Evolutionary conservation across 805 yeast genomes (phyloP), one percentile per base, ranked within the genome.

Genomic region (Schwanniomyces yamadae): DNA sequence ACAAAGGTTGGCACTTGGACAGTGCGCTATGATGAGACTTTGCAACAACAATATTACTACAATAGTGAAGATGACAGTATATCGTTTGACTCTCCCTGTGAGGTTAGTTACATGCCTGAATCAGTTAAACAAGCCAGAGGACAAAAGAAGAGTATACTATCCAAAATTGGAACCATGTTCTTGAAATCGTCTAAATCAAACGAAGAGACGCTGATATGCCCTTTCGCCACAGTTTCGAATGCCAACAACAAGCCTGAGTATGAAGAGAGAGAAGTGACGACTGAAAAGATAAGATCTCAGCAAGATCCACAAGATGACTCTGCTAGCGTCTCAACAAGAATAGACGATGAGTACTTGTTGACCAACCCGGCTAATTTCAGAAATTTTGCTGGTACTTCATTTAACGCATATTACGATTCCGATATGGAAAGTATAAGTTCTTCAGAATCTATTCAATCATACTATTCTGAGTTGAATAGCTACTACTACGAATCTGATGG

Each of bases 81-180:
- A 10, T 64, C 69, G 34, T 68, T 70, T 42, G 76, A 72, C 47
- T 63, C 61, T 28, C 75, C 77, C 2, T 51, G 63, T 31, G 77
- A 71, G 49, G 76, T 71, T n/a, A 25, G 34, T 19, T 24, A n/a
- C 4, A 28, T 12, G 23, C 11, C 20, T 7, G 25, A 19, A 12
- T 10, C 24, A 6, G 20, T 11, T 4, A 29, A 20, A 9, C 9
- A 9, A 16, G 22, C 16, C 12, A n/a, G 15, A 19, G 28, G 17
- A 10, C 37, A 24, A 13, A 31, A 33, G 33, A 33, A 24, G 22
- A 23, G 32, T 10, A 20, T 38, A 11, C 21, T 41, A 13, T 21
- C 41, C 6, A 39, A 24, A 29, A 28, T 41, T 19, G 44, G 49
- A 3, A 32, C 45, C 9, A 45, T 41, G 3, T 48, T 45, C 16